These are phyloP conservation scores for Calonectria pseudoturangicola DNA, from an alignment of 2,329 filamentous ascomycete genomes.

Conservation along the genomic window DNA sequence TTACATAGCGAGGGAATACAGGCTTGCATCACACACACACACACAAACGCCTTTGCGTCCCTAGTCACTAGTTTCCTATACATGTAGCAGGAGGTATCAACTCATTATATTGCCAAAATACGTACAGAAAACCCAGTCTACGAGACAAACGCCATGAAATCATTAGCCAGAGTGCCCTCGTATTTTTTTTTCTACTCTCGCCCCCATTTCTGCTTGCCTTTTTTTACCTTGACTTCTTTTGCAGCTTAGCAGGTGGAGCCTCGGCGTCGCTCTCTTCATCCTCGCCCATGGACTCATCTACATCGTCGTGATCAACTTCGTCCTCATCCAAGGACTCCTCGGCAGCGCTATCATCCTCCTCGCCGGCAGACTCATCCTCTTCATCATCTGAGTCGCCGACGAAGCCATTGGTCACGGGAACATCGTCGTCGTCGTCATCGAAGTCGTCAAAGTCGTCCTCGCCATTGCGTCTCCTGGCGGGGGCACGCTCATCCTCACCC, in stretches of 20 bases:
- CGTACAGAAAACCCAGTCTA: slow-evolving; percentile 54
- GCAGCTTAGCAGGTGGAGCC: slow-evolving; percentile 67
- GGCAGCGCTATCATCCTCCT: slow-evolving; percentile 66
- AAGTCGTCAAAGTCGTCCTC: slow-evolving; percentile 64
- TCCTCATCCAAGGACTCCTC: slow-evolving; percentile 74
- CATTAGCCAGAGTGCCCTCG: slow-evolving; percentile 42
- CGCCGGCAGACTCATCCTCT: slow-evolving; percentile 67
- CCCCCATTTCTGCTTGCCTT: slow-evolving; percentile 14
- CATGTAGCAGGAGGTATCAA: slow-evolving; percentile 51
- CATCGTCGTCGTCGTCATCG: slow-evolving; percentile 74
- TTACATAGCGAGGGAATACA: slow-evolving; percentile 30
- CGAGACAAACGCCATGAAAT: slow-evolving; percentile 54
- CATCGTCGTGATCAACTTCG: slow-evolving; percentile 76
- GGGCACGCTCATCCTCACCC: slow-evolving; percentile 81
- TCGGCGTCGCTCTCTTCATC: slow-evolving; percentile 73
- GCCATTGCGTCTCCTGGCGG: slow-evolving; percentile 59
- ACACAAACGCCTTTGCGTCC: background rate
- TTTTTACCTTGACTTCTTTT: slow-evolving; percentile 55
- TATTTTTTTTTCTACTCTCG: slow-evolving; percentile 40
- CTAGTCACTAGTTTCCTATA: background rate
- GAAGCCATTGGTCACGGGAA: slow-evolving; percentile 72
- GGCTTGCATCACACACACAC: slow-evolving; percentile 15
- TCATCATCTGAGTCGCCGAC: slow-evolving; percentile 77
- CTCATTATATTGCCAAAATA: slow-evolving; percentile 55
- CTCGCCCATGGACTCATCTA: slow-evolving; percentile 72